These are phyloP conservation scores for Neurospora crassa DNA, from an alignment of 2,329 filamentous ascomycete species.

Conservation along the genomic window DNA sequence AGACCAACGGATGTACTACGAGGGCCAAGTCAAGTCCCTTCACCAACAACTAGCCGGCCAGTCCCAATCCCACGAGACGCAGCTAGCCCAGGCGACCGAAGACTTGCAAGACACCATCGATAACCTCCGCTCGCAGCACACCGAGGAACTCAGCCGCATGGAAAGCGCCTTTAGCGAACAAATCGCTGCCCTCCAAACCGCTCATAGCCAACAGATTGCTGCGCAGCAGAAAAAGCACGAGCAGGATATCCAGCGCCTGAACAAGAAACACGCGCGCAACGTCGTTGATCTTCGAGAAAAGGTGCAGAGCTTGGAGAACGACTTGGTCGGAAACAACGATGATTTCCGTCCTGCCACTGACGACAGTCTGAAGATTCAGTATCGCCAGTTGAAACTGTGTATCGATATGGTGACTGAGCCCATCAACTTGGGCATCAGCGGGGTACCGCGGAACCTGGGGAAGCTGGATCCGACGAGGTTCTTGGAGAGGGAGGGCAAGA, in stretches of 20 bases:
- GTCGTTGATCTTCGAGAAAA: conserved; percentile 5
- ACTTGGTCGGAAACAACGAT: conserved; percentile 17
- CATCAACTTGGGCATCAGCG: conserved; percentile 9
- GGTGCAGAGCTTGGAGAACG: conserved; percentile 11
- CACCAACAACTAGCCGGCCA: not conserved
- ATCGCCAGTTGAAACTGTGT: conserved; percentile 12
- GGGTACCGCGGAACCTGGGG: conserved; percentile 1
- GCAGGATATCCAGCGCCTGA: not conserved
- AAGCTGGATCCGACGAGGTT: conserved; percentile 13
- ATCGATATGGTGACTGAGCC: conserved; percentile 14
- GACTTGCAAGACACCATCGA: not conserved
- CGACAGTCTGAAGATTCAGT: conserved; percentile 13
- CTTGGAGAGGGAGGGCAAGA: conserved; percentile 10
- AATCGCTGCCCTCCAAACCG: accelerated
- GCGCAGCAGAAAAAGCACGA: not conserved
- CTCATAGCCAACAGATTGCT: not conserved
- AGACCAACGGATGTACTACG: not conserved
- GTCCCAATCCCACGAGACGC: not conserved
- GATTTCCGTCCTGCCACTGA: conserved; percentile 19
- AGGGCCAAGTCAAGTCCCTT: not conserved
- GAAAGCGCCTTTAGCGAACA: not conserved
- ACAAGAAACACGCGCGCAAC: not conserved
- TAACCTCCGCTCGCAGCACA: not conserved
- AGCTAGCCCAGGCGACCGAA: not conserved
- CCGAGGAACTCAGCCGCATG: not conserved